Conservation (phyloP, 176 grass and related monocot genomes). For the Musa acuminata region DNA sequence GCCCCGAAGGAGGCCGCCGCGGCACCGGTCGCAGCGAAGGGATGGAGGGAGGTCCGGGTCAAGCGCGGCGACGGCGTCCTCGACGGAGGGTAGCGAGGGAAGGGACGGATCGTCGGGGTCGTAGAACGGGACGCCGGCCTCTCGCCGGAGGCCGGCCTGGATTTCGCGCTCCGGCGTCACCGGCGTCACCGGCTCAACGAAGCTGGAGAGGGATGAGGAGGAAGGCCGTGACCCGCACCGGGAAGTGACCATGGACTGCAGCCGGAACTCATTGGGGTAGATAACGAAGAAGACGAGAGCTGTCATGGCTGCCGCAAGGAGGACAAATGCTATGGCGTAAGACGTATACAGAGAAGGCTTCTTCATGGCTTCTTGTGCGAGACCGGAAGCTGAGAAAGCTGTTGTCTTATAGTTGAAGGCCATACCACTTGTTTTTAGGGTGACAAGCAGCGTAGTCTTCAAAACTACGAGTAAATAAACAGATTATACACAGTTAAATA, state of each 20-base stretch:
- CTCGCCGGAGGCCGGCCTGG: background rate
- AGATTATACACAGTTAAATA: too few relatives aligned
- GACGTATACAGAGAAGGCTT: background rate
- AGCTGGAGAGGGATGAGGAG: too few relatives aligned
- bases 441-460: too few relatives aligned
- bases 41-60: conserved; percentile 7
- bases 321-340: background rate
- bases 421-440: too few relatives aligned
- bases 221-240: background rate
- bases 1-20: conserved; percentile 9
- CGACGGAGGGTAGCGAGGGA: background rate
- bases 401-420: too few relatives aligned
- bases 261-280: conserved; percentile 4
- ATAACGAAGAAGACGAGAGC: conserved; percentile 4
- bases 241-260: background rate
- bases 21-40: conserved; percentile 7
- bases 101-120: background rate
- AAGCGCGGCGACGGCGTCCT: conserved; percentile 2
- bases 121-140: background rate
- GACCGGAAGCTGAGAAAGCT: background rate
- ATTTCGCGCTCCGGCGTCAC: too few relatives aligned
- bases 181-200: background rate
- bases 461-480: too few relatives aligned
- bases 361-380: background rate
- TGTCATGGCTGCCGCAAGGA: background rate